phyloP scores from a whole-genome alignment of 176 grass and related monocot species.

The Cenchrus fungigraminus region DNA sequence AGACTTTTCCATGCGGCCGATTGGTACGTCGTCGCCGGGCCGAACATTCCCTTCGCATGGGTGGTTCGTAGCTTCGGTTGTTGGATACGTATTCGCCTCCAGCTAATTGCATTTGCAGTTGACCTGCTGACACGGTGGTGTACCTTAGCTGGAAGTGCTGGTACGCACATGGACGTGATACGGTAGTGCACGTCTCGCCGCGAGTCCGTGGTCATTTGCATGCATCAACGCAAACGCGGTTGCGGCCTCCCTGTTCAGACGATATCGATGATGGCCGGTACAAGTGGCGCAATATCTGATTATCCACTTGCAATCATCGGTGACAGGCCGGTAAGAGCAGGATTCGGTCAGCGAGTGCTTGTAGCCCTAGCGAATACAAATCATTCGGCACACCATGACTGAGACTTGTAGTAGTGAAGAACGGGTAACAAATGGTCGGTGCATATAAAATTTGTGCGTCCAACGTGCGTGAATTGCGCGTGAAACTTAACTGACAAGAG shows the following conservation, averaged over 20 bases:
- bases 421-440: not conserved
- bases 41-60: conserved; percentile 40
- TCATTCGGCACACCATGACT: too few relatives aligned
- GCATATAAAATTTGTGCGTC: not conserved
- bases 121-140: conserved; percentile 22
- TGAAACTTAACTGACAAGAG: not conserved
- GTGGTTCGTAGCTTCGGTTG: not conserved
- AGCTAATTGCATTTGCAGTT: conserved; percentile 51
- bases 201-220: conserved; percentile 22
- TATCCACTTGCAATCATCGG: conserved; percentile 38
- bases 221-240: conserved; percentile 21
- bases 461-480: not conserved
- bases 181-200: conserved; percentile 26
- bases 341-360: not conserved
- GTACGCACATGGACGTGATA: conserved; percentile 50
- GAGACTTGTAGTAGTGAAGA: too few relatives aligned
- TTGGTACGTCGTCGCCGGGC: conserved; percentile 33
- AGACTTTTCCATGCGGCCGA: not conserved
- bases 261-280: not conserved
- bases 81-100: conserved; percentile 18
- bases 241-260: conserved; percentile 10
- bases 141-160: conserved; percentile 24
- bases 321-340: not conserved
- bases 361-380: not conserved
- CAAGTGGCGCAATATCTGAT: conserved; percentile 46